A percentile compares a stretch with the other conserved stretches of the same genome.
phyloP scores from a whole-genome alignment of 2,329 filamentous ascomycete species.

The Aspergillus quadrilineatus region DNA sequence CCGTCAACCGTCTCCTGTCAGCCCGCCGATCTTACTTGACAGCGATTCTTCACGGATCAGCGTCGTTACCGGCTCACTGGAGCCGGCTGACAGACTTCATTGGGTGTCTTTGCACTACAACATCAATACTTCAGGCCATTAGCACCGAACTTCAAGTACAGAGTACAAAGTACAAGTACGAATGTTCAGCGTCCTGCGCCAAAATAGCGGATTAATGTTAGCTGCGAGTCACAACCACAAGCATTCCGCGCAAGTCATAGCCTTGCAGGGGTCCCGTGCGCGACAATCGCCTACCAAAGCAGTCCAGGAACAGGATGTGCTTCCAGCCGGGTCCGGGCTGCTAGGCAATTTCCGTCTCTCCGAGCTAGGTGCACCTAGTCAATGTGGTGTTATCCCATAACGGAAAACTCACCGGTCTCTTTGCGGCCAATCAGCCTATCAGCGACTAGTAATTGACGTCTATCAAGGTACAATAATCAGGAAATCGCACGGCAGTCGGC shows the following conservation, averaged over 20 bases:
- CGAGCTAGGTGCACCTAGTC: background rate
- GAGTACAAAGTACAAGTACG: background rate
- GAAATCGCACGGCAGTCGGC: no score
- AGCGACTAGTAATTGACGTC: no score
- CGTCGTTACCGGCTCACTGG: background rate
- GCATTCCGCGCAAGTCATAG: background rate
- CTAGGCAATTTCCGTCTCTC: no score
- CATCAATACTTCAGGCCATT: background rate
- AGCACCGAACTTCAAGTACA: background rate
- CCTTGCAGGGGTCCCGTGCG: background rate
- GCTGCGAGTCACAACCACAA: background rate
- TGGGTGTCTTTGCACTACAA: background rate
- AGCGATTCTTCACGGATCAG: background rate
- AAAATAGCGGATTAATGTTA: background rate
- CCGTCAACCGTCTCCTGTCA: background rate
- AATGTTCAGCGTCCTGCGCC: background rate
- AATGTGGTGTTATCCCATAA: background rate
- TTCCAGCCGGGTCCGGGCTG: no score
- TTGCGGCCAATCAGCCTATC: no score
- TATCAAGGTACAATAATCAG: no score
- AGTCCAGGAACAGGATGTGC: background rate
- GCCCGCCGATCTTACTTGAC: background rate
- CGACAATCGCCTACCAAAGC: background rate
- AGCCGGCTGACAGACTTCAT: conserved; percentile 1
- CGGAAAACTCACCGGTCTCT: no score